phyloP scores from a whole-genome alignment of 352 stramenopile genomes.

The Globisporangium uncinulatum region DNA sequence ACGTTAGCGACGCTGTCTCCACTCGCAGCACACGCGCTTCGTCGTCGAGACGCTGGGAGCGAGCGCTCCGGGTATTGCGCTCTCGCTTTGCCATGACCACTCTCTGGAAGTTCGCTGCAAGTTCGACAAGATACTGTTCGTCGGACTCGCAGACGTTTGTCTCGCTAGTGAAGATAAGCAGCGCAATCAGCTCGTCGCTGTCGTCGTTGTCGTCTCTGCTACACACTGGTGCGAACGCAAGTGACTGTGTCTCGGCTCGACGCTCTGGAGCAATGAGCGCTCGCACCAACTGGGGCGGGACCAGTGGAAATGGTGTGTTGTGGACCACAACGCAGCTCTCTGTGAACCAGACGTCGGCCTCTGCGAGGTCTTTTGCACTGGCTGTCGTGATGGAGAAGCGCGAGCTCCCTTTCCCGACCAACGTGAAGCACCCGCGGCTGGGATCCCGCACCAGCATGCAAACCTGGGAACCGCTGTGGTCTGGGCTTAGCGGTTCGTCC shows the following conservation, averaged over 20 bases:
- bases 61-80: background rate
- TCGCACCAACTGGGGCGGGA: constrained; percentile 1
- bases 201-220: background rate
- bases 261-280: background rate
- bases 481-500: background rate
- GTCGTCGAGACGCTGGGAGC: background rate
- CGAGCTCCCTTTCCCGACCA: background rate
- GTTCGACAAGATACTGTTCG: constrained; percentile 2
- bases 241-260: background rate
- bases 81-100: background rate
- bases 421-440: background rate
- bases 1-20: background rate
- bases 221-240: constrained; percentile 4
- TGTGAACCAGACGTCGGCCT: constrained; percentile 2
- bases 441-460: constrained; percentile 3
- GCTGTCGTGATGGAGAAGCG: background rate
- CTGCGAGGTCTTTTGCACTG: background rate
- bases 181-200: background rate
- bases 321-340: background rate
- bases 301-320: constrained; percentile 1
- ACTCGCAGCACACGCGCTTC: background rate
- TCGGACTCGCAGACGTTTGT: too few relatives aligned
- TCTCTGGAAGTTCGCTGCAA: background rate
- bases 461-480: background rate
- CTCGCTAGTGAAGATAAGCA: constrained; percentile 1